Percentiles rank a stretch among this genome's conserved stretches.
These are phyloP conservation scores for Luffa aegyptiaca DNA, from an alignment of 306 rosid species.

Conservation along the genomic window DNA sequence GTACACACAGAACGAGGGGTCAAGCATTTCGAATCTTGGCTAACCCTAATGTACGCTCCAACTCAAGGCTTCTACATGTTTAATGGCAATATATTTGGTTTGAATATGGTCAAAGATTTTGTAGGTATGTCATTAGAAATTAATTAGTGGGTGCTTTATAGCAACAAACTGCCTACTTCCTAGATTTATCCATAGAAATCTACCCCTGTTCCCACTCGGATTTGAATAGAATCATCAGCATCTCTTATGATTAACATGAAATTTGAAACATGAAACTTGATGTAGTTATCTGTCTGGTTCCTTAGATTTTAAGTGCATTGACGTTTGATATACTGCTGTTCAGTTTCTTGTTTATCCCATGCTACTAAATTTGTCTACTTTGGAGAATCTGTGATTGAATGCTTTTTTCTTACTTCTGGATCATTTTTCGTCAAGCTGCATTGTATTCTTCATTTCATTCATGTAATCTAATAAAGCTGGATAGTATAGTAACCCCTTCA, in stretches of 20 bases:
- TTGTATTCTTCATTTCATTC: not conserved
- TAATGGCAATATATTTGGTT: conserved; percentile 25
- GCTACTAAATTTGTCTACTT: not conserved
- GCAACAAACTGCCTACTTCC: not conserved
- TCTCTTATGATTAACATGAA: not conserved
- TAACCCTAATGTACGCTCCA: conserved; percentile 58
- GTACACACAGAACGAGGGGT: conserved; percentile 43
- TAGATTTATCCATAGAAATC: not conserved
- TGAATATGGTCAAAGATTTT: conserved; percentile 25
- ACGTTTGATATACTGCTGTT: not conserved
- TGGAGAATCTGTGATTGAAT: not conserved
- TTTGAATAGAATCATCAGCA: not conserved
- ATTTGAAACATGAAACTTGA: not conserved
- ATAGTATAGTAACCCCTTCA: not conserved
- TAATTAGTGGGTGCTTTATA: not conserved
- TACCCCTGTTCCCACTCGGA: not conserved
- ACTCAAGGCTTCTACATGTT: conserved; percentile 29
- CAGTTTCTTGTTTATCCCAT: not conserved
- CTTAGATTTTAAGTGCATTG: not conserved
- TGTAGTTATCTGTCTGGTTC: not conserved
- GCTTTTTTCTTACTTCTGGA: not conserved
- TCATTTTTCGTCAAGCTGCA: not conserved
- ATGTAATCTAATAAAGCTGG: not conserved
- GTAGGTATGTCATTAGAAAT: conserved; percentile 30
- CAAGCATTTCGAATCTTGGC: conserved; percentile 56